These are phyloP conservation scores for Mycena maculata DNA, from an alignment of 768 basidiomycete genomes.

Conservation along the genomic window DNA sequence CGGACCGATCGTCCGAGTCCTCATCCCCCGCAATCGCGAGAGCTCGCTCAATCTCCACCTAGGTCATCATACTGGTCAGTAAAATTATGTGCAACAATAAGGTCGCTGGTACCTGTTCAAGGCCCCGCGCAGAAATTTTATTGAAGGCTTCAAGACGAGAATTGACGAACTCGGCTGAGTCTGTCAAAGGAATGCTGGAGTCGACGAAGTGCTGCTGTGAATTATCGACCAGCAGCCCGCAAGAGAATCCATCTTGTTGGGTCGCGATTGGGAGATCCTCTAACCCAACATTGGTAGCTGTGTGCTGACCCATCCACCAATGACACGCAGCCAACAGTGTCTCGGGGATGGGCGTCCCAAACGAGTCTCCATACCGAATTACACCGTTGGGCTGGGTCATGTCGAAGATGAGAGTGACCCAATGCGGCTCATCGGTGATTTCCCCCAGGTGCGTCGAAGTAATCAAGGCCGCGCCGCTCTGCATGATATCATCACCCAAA, in stretches of 20 bases:
- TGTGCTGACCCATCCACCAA: slow-evolving; percentile 23
- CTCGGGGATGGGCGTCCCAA: not conserved
- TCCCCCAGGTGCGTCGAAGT: slow-evolving; percentile 10
- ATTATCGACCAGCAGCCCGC: slow-evolving; percentile 11
- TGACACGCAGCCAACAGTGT: not conserved
- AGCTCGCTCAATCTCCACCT: slow-evolving; percentile 13
- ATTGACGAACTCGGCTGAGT: not conserved
- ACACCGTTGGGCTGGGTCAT: not conserved
- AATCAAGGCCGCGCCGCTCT: not conserved
- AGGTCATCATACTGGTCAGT: not conserved
- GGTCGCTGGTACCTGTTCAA: slow-evolving; percentile 6
- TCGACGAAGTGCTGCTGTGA: not conserved
- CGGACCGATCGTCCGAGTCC: slow-evolving; percentile 22
- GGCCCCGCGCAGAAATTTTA: not conserved
- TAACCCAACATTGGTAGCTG: not conserved
- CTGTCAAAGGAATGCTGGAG: not conserved
- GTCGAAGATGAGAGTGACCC: slow-evolving; percentile 14
- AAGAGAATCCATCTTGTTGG: slow-evolving; percentile 14
- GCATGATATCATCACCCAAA: slow-evolving; percentile 1
- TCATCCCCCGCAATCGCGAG: slow-evolving; percentile 7
- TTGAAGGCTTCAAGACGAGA: slow-evolving; percentile 7
- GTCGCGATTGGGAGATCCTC: not conserved
- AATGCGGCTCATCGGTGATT: slow-evolving; percentile 15
- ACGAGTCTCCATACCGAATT: slow-evolving; percentile 21
- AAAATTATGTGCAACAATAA: not conserved